A percentile compares a stretch with the other conserved stretches of the same genome.
These are phyloP conservation scores for Alisma plantagoaquatica DNA, from an alignment of 106 monocot species.

Conservation along the genomic window DNA sequence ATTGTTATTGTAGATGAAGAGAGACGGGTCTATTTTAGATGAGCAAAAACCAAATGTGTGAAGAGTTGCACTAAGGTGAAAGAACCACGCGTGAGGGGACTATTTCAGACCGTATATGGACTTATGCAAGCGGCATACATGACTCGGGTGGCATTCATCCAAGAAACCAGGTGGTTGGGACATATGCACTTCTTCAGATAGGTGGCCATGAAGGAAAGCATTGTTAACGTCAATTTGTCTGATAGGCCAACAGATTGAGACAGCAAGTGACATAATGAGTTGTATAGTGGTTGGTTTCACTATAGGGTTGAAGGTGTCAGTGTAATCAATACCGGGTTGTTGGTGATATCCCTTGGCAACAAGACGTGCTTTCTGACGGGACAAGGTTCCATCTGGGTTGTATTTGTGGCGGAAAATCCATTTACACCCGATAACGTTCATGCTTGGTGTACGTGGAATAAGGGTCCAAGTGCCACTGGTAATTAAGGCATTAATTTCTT, in stretches of 20 bases:
- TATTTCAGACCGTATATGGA: not conserved
- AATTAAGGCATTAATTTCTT: not conserved
- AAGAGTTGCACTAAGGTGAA: not conserved
- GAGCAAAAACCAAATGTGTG: not conserved
- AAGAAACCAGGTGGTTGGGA: not conserved
- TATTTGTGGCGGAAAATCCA: not conserved
- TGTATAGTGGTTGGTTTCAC: constrained; percentile 5
- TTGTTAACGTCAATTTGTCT: not conserved
- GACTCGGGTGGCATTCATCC: not conserved
- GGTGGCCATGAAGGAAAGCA: not conserved
- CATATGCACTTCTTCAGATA: not conserved
- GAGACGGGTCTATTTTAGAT: not conserved
- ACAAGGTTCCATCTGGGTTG: not conserved
- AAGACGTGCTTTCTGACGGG: too few species aligned
- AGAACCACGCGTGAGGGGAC: not conserved
- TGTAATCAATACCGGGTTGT: not conserved
- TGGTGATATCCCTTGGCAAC: constrained; percentile 2
- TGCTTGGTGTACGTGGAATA: not conserved
- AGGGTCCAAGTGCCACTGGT: not conserved
- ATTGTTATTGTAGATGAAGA: not conserved
- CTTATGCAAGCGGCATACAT: constrained; percentile 3
- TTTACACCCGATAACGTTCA: not conserved
- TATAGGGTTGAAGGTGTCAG: not conserved
- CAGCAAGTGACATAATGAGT: not conserved
- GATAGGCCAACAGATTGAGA: not conserved